Evolutionary conservation across 2,329 filamentous ascomycete species (phyloP), one percentile per base, ranked within the genome.

Genomic region (Akanthomyces dipterigenus): DNA sequence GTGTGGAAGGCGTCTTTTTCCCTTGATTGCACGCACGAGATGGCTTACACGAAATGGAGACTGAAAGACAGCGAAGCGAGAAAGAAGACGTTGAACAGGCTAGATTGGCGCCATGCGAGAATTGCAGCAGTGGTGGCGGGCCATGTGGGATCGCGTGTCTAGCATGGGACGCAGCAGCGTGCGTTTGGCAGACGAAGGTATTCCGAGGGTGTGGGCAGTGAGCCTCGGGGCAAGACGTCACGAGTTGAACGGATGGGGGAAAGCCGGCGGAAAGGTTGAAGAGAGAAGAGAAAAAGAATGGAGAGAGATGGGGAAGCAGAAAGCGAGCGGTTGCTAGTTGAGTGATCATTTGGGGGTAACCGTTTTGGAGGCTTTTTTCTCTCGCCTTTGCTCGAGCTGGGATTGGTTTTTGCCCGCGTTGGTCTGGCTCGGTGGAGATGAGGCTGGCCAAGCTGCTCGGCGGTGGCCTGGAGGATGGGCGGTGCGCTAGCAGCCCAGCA

Each of bases 91-190:
- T 49, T 45, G 43, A 12, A 11, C 8, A 28, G 11, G 34, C 55
- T 58, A 58, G 12, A 58, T 49, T 49, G 55, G 34, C 55, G 55
- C 55, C 55, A 49, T 58, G 31, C 45, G 45, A 48, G 55, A 57
- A 38, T 49, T 58, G 43, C 11, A 26, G 55, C 34, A 20, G 43
- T 58, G 55, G 12, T 49, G 43, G 8, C 18, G 55, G 45, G 55
- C 55, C 55, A 58, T 58, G 31, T 24, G 55, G 16, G 43, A 46
- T 49, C 55, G 55, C 55, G 43, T 38, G 55, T 46, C 28, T 28
- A 31, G 45, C 40, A 20, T 31, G 14, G 42, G 43, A 34, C 42
- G 55, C 20, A 12, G 55, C 28, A 46, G 55, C 31, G 31, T 7
- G 42, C 20, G 28, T 38, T 24, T 57, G n/a, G 55, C 11, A 28